Base-by-base conservation (phyloP, 345 rosid species). In the Schrenkiella parvula region DNA sequence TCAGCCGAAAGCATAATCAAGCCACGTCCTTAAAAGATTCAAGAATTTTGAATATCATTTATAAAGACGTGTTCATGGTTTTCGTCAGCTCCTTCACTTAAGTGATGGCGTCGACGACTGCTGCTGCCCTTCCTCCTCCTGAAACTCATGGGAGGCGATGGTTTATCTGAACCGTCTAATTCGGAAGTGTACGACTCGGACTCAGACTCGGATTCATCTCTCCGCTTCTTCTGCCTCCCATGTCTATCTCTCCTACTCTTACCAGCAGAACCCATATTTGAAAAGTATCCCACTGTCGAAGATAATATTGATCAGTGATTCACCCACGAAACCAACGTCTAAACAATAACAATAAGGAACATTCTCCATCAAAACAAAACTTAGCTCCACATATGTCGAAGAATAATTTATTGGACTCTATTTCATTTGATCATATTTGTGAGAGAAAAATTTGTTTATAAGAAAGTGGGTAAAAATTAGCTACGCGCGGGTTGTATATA, bases 111-210 rank as follows among this genome's bases (percentile, higher is more conserved):
- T n/a, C 84, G 44, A 22, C 82, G 77, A 8, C 74, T 69, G 23
- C 71, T 61, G 34, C 74, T 66, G 54, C 85, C 73, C 47, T 66
- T 73, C 55, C 68, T 53, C 54, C 80, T 72, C 69, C 74, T 74
- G 52, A 85, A 82, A 34, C 82, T 66, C 75, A 82, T 79, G 37
- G 55, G 41, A 0, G 80, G 82, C 17, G 84, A 71, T 11, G 26
- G 31, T 57, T 66, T 51, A 52, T 72, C 77, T 13, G 76, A 77
- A 19, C 56, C 26, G 39, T 60, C 77, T 12, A 79, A 63, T 43
- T 66, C 72, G 43, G 77, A 74, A 8, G 76, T 50, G 19, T 72
- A 80, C n/a, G 88, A n/a, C n/a, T n/a, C n/a, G n/a, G n/a, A 75
- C 11, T 66, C 85, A 6, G 80, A 55, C 9, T 76, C 76, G 4